phyloP scores from a whole-genome alignment of 805 yeast species.

The Yarrowia alimentaria region DNA sequence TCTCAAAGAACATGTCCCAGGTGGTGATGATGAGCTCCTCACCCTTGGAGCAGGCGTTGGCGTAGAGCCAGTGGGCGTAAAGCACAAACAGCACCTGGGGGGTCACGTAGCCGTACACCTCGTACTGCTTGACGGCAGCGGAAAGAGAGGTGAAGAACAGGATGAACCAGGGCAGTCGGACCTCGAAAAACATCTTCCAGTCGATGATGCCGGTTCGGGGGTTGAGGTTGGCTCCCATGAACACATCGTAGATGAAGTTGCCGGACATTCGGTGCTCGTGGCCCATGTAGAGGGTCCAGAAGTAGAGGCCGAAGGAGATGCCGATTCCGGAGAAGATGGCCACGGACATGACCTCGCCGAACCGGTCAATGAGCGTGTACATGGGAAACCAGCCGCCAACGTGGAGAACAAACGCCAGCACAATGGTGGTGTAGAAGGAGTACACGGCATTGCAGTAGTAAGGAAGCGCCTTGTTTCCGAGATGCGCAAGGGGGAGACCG shows the following conservation, averaged over 20 bases:
- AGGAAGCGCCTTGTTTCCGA: constrained; percentile 76
- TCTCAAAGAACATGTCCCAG: constrained; percentile 99
- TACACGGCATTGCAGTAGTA: constrained; percentile 91
- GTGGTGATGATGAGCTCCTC: constrained; percentile 96
- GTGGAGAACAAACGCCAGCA: constrained; percentile 60
- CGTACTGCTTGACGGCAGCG: constrained; percentile 74
- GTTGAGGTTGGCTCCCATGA: constrained; percentile 96
- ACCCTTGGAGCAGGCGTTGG: constrained; percentile 96
- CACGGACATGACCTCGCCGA: constrained; percentile 90
- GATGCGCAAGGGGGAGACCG: constrained; percentile 87
- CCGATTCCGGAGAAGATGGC: constrained; percentile 77
- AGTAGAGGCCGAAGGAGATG: constrained; percentile 66
- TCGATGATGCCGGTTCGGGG: constrained; percentile 93
- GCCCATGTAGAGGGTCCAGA: constrained; percentile 61
- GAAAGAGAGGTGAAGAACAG: constrained; percentile 74
- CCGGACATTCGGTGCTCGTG: constrained; percentile 93
- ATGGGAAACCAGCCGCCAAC: constrained; percentile 70
- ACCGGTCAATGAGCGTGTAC: constrained; percentile 71
- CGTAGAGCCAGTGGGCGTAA: constrained; percentile 89
- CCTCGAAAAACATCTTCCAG: constrained; percentile 96
- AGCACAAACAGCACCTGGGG: constrained; percentile 72
- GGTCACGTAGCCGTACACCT: constrained; percentile 72
- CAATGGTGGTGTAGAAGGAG: constrained; percentile 71
- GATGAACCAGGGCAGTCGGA: constrained; percentile 95
- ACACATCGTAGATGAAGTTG: constrained; percentile 81